Conservation (phyloP, 345 rosid genomes). For the Balakata baccata region DNA sequence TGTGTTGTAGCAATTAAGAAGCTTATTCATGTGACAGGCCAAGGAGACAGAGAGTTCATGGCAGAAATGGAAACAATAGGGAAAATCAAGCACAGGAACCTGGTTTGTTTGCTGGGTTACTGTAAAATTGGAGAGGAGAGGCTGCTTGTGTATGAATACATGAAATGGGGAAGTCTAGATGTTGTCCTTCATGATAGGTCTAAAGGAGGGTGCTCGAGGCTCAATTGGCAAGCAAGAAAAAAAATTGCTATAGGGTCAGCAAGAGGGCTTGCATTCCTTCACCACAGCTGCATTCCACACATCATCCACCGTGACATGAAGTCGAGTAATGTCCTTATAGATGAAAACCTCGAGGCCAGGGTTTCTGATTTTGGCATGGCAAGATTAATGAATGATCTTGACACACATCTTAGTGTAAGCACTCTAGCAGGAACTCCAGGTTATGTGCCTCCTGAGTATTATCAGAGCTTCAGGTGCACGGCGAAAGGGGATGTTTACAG, state of each 20-base stretch:
- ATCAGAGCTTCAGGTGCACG: constrained; percentile 95
- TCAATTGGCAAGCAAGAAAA: constrained; percentile 79
- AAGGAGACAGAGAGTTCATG: constrained; percentile 97
- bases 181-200: constrained; percentile 71
- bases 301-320: constrained; percentile 97
- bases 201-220: constrained; percentile 49
- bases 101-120: constrained; percentile 87
- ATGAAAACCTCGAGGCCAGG: constrained; percentile 84
- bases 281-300: constrained; percentile 97
- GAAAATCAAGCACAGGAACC: constrained; percentile 91
- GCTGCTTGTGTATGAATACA: constrained; percentile 94
- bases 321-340: constrained; percentile 91
- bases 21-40: constrained; percentile 77
- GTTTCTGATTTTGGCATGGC: constrained; percentile 99
- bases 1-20: constrained; percentile 85
- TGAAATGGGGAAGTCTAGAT: constrained; percentile 98
- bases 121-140: constrained; percentile 97
- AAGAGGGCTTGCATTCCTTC: constrained; percentile 94
- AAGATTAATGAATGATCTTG: constrained; percentile 81
- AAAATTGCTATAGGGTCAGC: constrained; percentile 92
- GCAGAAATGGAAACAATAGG: constrained; percentile 99
- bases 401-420: constrained; percentile 95
- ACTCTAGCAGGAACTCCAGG: constrained; percentile 98
- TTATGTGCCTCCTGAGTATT: constrained; percentile 95
- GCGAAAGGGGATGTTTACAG: constrained; percentile 95